Evolutionary conservation across 805 yeast genomes (phyloP).

Genomic region (Naumovozyma castellii): DNA sequence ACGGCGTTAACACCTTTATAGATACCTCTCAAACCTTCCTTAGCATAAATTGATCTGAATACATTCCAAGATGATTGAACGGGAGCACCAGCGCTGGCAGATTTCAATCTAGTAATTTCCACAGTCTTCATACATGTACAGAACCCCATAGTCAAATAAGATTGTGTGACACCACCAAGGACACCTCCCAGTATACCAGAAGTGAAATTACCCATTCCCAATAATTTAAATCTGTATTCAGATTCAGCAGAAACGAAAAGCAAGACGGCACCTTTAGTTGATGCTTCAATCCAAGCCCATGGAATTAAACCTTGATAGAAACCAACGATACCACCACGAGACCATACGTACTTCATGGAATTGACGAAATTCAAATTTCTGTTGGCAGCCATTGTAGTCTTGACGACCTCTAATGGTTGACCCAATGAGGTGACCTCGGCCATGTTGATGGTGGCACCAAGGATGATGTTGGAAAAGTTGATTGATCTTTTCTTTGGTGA

Average conservation of each 20-base stretch:
- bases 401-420: conserved; percentile 91
- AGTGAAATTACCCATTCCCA: conserved; percentile 63
- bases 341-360: conserved; percentile 71
- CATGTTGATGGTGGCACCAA: conserved; percentile 89
- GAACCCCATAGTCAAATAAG: conserved; percentile 94
- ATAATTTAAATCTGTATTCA: conserved; percentile 59
- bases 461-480: conserved; percentile 76
- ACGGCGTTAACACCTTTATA: conserved; percentile 98
- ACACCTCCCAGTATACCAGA: conserved; percentile 96
- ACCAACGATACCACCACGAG: conserved; percentile 86
- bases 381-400: conserved; percentile 98
- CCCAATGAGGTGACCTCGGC: conserved; percentile 92
- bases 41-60: conserved; percentile 70
- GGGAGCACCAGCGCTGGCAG: conserved; percentile 55
- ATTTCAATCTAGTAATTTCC: conserved; percentile 87
- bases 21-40: conserved; percentile 89
- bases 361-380: conserved; percentile 57
- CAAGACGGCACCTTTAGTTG: conserved; percentile 96
- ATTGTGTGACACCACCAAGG: conserved; percentile 92
- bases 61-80: conserved; percentile 75
- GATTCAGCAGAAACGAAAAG: conserved; percentile 88
- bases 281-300: conserved; percentile 99
- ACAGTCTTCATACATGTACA: conserved; percentile 99
- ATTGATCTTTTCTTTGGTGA: conserved; percentile 63
- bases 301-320: conserved; percentile 97